Conservation (phyloP, 129 eudicot species). For the Cynara cardunculus region DNA sequence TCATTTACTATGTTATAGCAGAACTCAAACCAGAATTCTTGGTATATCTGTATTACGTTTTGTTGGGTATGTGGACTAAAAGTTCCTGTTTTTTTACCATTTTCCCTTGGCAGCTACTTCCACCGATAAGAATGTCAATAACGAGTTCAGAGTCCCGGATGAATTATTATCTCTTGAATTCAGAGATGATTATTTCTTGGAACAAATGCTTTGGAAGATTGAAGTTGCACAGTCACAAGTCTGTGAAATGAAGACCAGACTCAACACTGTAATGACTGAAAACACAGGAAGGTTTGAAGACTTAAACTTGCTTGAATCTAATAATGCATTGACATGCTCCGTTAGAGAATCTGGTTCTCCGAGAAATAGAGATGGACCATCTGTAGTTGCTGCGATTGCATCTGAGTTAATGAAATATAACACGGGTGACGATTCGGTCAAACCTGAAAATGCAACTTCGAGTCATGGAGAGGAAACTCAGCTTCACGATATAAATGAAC, state of each 20-base stretch:
- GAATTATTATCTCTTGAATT: slow-evolving; percentile 38
- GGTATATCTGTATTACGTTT: neutral
- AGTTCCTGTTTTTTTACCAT: neutral
- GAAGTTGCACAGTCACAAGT: slow-evolving; percentile 47
- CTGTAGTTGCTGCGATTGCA: slow-evolving; percentile 43
- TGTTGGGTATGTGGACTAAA: neutral
- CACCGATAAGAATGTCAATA: slow-evolving; percentile 27
- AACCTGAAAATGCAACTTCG: slow-evolving; percentile 38
- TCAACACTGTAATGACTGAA: slow-evolving; percentile 37
- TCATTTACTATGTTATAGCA: neutral
- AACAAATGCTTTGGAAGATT: slow-evolving; percentile 55
- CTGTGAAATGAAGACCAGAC: slow-evolving; percentile 41
- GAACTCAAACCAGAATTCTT: neutral
- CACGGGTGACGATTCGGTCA: slow-evolving; percentile 28
- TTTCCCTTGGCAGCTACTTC: slow-evolving; percentile 19
- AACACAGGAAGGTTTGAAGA: slow-evolving; percentile 41
- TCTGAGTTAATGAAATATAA: slow-evolving; percentile 44
- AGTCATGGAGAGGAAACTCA: slow-evolving; percentile 36
- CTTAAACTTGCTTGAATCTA: slow-evolving; percentile 30
- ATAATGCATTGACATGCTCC: slow-evolving; percentile 31
- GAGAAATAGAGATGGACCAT: slow-evolving; percentile 31
- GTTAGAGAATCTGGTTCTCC: slow-evolving; percentile 36
- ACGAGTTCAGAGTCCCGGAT: slow-evolving; percentile 35
- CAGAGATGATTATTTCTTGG: slow-evolving; percentile 49
- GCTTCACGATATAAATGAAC: slow-evolving; percentile 38